phyloP scores from a whole-genome alignment of 2,329 filamentous ascomycete species.

The Ramularia endophylla region DNA sequence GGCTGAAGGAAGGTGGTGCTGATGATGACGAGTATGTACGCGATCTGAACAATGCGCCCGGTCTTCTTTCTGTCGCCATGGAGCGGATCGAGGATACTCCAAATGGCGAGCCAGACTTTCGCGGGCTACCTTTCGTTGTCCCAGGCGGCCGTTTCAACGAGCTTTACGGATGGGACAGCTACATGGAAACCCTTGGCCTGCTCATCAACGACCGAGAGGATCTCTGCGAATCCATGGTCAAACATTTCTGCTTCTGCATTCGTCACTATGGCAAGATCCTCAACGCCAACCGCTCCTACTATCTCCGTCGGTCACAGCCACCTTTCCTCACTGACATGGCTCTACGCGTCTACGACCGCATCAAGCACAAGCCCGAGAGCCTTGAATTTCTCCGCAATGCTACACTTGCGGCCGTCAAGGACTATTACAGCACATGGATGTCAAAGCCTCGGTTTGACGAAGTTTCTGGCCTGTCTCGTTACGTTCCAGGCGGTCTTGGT shows the following conservation, averaged over 20 bases:
- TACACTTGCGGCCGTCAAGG: constrained; percentile 90
- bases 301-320: constrained; percentile 87
- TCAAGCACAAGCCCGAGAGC: constrained; percentile 76
- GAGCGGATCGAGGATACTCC: constrained; percentile 57
- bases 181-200: constrained; percentile 92
- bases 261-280: constrained; percentile 98
- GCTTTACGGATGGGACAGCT: constrained; percentile 97
- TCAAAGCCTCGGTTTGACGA: constrained; percentile 65
- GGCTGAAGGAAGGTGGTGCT: constrained; percentile 58
- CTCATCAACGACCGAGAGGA: constrained; percentile 79
- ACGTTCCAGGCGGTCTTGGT: constrained; percentile 74
- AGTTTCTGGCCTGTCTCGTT: constrained; percentile 73
- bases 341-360: constrained; percentile 85
- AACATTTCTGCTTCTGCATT: constrained; percentile 97
- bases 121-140: constrained; percentile 90
- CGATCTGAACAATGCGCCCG: constrained; percentile 80
- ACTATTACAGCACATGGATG: constrained; percentile 89
- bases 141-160: constrained; percentile 98
- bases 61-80: constrained; percentile 84
- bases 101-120: constrained; percentile 64
- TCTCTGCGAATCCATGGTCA: constrained; percentile 88
- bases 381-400: constrained; percentile 74
- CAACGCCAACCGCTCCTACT: constrained; percentile 95
- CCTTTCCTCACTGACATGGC: constrained; percentile 98
- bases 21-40: constrained; percentile 72